These are phyloP conservation scores for Aspergillus hiratsukae DNA, from an alignment of 2,329 filamentous ascomycete genomes.

Conservation along the genomic window DNA sequence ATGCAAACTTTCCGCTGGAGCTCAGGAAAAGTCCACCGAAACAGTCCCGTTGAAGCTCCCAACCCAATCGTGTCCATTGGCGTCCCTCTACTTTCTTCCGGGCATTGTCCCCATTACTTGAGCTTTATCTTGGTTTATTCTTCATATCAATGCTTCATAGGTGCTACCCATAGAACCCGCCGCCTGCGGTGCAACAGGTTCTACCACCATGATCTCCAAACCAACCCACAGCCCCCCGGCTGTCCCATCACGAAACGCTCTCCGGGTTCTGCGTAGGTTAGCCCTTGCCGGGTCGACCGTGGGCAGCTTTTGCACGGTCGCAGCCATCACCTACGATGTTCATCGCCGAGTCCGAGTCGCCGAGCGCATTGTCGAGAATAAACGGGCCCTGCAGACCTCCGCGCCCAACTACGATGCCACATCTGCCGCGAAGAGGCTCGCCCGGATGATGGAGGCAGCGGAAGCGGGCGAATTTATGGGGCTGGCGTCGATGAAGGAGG, in stretches of 20 bases:
- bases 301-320: slow-evolving; percentile 38
- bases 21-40: slow-evolving; percentile 2
- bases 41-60: background rate
- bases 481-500: slow-evolving; percentile 31
- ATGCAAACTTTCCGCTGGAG: slow-evolving; percentile 16
- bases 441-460: slow-evolving; percentile 42
- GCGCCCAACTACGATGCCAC: slow-evolving; percentile 41
- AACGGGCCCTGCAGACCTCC: slow-evolving; percentile 38
- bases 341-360: slow-evolving; percentile 38
- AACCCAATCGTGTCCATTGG: slow-evolving; percentile 4
- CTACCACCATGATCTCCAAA: slow-evolving; percentile 28
- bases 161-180: slow-evolving; percentile 15
- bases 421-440: slow-evolving; percentile 32
- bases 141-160: slow-evolving; percentile 11
- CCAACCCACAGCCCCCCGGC: slow-evolving; percentile 25
- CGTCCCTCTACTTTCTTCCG: background rate
- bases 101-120: background rate
- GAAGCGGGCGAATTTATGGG: slow-evolving; percentile 42
- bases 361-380: slow-evolving; percentile 42
- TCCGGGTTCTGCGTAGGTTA: slow-evolving; percentile 36
- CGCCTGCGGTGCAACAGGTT: slow-evolving; percentile 21
- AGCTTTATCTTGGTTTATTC: background rate
- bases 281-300: slow-evolving; percentile 35
- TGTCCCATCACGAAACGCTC: slow-evolving; percentile 43
- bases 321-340: slow-evolving; percentile 40